phyloP scores from a whole-genome alignment of 768 basidiomycete species.

The Hericium rajendrae region DNA sequence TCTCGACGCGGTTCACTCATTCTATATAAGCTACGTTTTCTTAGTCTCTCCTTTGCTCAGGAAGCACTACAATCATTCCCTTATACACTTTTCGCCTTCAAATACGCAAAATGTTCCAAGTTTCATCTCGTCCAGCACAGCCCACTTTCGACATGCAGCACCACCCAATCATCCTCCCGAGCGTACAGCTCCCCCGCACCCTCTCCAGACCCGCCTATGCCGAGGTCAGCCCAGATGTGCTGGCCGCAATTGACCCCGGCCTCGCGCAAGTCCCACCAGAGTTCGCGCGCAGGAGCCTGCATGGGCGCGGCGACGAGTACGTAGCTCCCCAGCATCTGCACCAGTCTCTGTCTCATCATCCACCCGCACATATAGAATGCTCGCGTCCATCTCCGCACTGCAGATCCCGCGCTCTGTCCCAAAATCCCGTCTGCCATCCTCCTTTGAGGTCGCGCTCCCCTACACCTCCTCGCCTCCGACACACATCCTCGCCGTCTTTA shows the following conservation, averaged over 20 bases:
- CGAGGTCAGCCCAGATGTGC: slow-evolving; percentile 45
- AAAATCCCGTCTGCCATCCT: slow-evolving; percentile 7
- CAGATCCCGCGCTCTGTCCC: slow-evolving; percentile 12
- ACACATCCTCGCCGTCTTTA: slow-evolving; percentile 28
- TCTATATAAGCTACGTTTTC: slow-evolving; percentile 11
- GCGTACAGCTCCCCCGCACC: slow-evolving; percentile 62
- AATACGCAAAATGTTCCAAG: slow-evolving; percentile 11
- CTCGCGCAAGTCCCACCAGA: slow-evolving; percentile 46
- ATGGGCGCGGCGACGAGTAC: slow-evolving; percentile 34
- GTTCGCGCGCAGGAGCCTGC: slow-evolving; percentile 48
- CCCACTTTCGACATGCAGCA: slow-evolving; percentile 10
- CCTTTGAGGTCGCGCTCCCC: slow-evolving; percentile 7
- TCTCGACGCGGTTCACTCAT: slow-evolving; percentile 5
- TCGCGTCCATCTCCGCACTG: slow-evolving; percentile 8
- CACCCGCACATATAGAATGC: slow-evolving; percentile 6
- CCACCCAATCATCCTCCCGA: slow-evolving; percentile 19
- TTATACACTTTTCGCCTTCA: neutral
- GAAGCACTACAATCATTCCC: slow-evolving; percentile 2
- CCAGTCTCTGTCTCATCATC: neutral
- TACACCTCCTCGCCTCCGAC: slow-evolving; percentile 4
- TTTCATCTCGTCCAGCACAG: slow-evolving; percentile 7
- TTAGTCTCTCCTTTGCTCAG: slow-evolving; percentile 13
- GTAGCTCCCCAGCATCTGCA: slow-evolving; percentile 12
- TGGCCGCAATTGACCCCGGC: slow-evolving; percentile 44
- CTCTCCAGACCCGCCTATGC: slow-evolving; percentile 53